A percentile compares a stretch with the other conserved stretches of the same genome.
Evolutionary conservation across 2,329 filamentous ascomycete genomes (phyloP).

Genomic region (Cytospora schulzeri): DNA sequence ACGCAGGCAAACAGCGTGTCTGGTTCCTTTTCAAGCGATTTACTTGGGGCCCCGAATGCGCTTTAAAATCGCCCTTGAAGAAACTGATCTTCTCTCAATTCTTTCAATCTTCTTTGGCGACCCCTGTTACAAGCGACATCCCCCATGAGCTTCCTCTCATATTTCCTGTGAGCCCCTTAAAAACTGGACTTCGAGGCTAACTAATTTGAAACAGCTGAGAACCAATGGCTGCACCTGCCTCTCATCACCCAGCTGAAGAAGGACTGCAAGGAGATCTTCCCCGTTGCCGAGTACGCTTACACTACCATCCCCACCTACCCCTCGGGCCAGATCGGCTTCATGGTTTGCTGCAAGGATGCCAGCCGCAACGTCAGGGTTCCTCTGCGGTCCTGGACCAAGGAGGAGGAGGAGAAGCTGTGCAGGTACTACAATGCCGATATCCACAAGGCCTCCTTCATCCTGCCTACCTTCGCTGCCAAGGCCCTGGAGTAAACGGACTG

Average conservation of each 20-base stretch:
- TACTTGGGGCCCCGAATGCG: constrained; percentile 22
- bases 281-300: constrained; percentile 96
- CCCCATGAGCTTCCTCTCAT: neutral
- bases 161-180: neutral
- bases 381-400: constrained; percentile 74
- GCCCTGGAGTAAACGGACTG: constrained; percentile 54
- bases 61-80: constrained; percentile 9
- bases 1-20: constrained; percentile 39
- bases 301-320: constrained; percentile 99
- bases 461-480: constrained; percentile 92
- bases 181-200: constrained; percentile 6
- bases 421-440: constrained; percentile 97
- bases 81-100: constrained; percentile 1
- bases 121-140: neutral
- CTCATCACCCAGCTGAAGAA: constrained; percentile 96
- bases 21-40: constrained; percentile 30
- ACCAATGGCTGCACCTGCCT: constrained; percentile 96
- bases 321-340: constrained; percentile 98
- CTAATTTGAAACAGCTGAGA: constrained; percentile 70
- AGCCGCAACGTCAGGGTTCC: constrained; percentile 82
- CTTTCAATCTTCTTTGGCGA: neutral
- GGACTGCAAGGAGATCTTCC: constrained; percentile 95
- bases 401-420: constrained; percentile 92
- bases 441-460: constrained; percentile 89
- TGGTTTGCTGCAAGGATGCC: constrained; percentile 98